Evolutionary conservation across 345 rosid species (phyloP), one percentile per base, ranked within the genome.

Genomic region (Dipteronia dyeriana): DNA sequence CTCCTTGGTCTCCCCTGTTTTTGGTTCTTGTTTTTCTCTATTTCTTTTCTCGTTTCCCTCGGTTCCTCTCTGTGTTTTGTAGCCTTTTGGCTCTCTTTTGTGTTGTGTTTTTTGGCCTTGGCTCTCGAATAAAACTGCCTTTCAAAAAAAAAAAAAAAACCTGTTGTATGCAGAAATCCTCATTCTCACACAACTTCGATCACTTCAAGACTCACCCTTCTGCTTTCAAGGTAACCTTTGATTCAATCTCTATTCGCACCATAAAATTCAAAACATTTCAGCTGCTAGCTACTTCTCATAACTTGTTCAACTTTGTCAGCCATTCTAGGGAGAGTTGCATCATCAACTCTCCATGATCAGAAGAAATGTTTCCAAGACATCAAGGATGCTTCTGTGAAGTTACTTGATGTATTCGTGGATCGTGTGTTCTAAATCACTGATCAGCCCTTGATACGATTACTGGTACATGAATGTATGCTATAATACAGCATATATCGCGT

Each of bases 321-420:
- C 86, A 38, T 63, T 78, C 17, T 22, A 31, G 75, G 73, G 49
- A 39, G 83, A 74, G 45, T 57, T 80, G 79, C 73, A 34, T 34
- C 6, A 65, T 63, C 78, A 71, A 70, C 68, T 59, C 68, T 77
- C 83, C 14, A 14, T 60, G 51, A 34, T 34, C 6, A 49, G 51
- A 53, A 64, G 83, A 1, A 82, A 80, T 70, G 67, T 84, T 45
- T 16, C 81, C 11, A 71, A 70, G n/a, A 56, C 59, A 69, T 84
- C 56, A 83, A 84, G 77, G 76, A 73, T 13, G 43, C 79, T 23
- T 77, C 53, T 5, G 23, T 69, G 23, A 83, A 67, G 66, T 39
- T 86, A 61, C 39, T 89, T 70, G 90, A 87, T 77, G 78, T 74
- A 2, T 84, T 86, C 23, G 86, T 83, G 2, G 84, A 84, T 68